These are phyloP conservation scores for Gyromitra esculenta DNA, from an alignment of 2,329 filamentous ascomycete genomes.

Conservation along the genomic window DNA sequence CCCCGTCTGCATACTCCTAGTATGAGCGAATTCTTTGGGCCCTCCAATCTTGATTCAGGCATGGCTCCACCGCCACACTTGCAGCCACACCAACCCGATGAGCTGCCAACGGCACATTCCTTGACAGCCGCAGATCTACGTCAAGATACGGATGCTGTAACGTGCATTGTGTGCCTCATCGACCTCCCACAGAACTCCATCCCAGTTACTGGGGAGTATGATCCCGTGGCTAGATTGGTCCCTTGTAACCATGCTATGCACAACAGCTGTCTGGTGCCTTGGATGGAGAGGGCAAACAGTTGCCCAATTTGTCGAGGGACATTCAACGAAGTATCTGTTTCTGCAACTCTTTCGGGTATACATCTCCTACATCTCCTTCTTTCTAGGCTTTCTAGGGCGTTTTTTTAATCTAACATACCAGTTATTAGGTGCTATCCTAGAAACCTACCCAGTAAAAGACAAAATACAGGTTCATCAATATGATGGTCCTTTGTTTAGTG, in stretches of 20 bases:
- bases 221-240: conserved; percentile 59
- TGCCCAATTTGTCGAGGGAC: conserved; percentile 94
- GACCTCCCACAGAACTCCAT: conserved; percentile 46
- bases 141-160: conserved; percentile 46
- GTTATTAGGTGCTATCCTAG: conserved; percentile 60
- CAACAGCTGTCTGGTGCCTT: conserved; percentile 89
- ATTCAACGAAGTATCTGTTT: conserved; percentile 88
- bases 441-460: conserved; percentile 74
- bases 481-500: conserved; percentile 64
- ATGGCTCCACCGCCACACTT: conserved; percentile 32
- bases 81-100: conserved; percentile 21
- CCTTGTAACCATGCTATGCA: conserved; percentile 88
- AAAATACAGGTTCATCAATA: conserved; percentile 91
- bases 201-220: conserved; percentile 61
- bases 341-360: conserved; percentile 40
- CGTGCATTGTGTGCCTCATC: conserved; percentile 53
- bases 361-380: background rate
- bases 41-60: conserved; percentile 22
- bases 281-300: conserved; percentile 96
- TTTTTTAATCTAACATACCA: conserved; percentile 10
- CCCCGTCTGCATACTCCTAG: conserved; percentile 15
- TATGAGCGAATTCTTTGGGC: conserved; percentile 29
- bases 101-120: conserved; percentile 34
- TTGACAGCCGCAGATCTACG: conserved; percentile 33
- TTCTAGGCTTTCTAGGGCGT: background rate